Percentiles rank a stretch among this genome's conserved stretches.
Evolutionary conservation across 441 rosid species (phyloP).

Genomic region (Raphanus hybrid): DNA sequence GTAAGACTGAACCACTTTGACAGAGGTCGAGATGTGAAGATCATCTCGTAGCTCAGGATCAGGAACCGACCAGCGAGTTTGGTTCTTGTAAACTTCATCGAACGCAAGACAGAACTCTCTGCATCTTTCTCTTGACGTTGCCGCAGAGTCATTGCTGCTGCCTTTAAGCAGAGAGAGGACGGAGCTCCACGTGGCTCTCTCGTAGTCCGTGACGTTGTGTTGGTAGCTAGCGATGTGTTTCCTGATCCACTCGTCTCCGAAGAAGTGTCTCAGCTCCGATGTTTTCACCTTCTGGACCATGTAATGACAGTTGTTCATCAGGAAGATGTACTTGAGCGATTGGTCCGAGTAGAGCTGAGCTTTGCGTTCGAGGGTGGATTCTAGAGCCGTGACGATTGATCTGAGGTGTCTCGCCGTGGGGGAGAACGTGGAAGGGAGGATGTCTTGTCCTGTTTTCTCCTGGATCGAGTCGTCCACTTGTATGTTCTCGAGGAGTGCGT

Average conservation of each 20-base stretch:
- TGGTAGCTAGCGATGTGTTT: slow-evolving; percentile 69
- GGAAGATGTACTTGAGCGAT: slow-evolving; percentile 56
- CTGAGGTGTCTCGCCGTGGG: slow-evolving; percentile 65
- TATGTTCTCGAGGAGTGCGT: slow-evolving; percentile 56
- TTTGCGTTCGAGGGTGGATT: slow-evolving; percentile 58
- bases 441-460: slow-evolving; percentile 41
- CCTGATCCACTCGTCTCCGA: slow-evolving; percentile 88
- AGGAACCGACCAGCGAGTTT: slow-evolving; percentile 70
- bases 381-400: slow-evolving; percentile 56
- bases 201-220: slow-evolving; percentile 64
- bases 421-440: slow-evolving; percentile 46
- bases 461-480: slow-evolving; percentile 43
- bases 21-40: slow-evolving; percentile 64
- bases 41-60: slow-evolving; percentile 81
- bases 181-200: slow-evolving; percentile 71
- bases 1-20: slow-evolving; percentile 72
- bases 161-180: slow-evolving; percentile 56
- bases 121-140: slow-evolving; percentile 56
- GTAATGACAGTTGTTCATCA: slow-evolving; percentile 81
- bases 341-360: slow-evolving; percentile 60
- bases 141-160: slow-evolving; percentile 48
- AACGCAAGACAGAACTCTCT: slow-evolving; percentile 61
- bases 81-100: slow-evolving; percentile 76
- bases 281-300: slow-evolving; percentile 74
- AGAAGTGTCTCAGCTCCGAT: slow-evolving; percentile 62